A percentile compares a stretch with the other conserved stretches of the same genome.
phyloP scores from a whole-genome alignment of 495 filamentous ascomycete genomes.

The Xylaria castorea region DNA sequence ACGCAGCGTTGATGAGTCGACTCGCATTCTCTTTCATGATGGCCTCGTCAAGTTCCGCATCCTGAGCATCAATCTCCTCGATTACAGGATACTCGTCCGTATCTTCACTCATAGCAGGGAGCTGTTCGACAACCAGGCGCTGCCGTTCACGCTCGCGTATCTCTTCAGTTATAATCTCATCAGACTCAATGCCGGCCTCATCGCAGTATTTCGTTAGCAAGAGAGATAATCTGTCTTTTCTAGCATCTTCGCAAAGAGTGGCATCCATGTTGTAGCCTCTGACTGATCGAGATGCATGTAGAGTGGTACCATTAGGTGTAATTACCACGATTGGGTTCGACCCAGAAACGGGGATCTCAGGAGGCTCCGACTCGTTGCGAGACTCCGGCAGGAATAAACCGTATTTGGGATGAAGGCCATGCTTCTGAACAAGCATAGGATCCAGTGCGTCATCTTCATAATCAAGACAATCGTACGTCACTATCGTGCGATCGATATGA shows the following conservation, averaged over 20 bases:
- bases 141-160: slow-evolving; percentile 41
- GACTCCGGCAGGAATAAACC: slow-evolving; percentile 50
- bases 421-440: slow-evolving; percentile 47
- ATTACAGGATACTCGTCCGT: slow-evolving; percentile 32
- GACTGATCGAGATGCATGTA: slow-evolving; percentile 52
- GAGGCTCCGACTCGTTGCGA: slow-evolving; percentile 45
- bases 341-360: slow-evolving; percentile 39
- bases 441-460: slow-evolving; percentile 50
- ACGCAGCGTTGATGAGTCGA: slow-evolving; percentile 40
- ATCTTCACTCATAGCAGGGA: slow-evolving; percentile 29
- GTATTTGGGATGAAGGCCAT: slow-evolving; percentile 50
- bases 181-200: slow-evolving; percentile 40
- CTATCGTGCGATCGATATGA: slow-evolving; percentile 51
- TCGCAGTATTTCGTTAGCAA: slow-evolving; percentile 39
- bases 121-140: slow-evolving; percentile 34
- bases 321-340: slow-evolving; percentile 48
- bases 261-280: slow-evolving; percentile 41
- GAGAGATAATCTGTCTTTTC: slow-evolving; percentile 29
- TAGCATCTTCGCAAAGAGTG: slow-evolving; percentile 32
- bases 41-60: slow-evolving; percentile 17
- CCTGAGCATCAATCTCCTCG: slow-evolving; percentile 12
- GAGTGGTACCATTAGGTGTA: slow-evolving; percentile 39
- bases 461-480: slow-evolving; percentile 50
- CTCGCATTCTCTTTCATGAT: slow-evolving; percentile 5
- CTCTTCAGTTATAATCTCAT: slow-evolving; percentile 46